Evolutionary conservation across 192 early-diverging fungal species (phyloP), one percentile per base, ranked within the genome.

Genomic region (Umbelopsis ramanniana): DNA sequence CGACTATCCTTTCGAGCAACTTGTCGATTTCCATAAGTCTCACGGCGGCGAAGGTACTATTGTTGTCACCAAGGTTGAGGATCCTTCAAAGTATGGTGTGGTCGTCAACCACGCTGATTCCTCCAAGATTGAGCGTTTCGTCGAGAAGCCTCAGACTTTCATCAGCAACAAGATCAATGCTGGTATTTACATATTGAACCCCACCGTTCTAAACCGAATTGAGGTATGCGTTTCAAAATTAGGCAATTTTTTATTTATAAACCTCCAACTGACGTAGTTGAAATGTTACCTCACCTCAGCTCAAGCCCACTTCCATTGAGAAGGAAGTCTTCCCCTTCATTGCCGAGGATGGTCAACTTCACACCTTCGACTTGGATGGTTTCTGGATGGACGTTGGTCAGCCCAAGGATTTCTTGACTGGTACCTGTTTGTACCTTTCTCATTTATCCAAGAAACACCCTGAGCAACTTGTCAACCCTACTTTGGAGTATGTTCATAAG

Each of bases 351-450:
- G 69, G 72, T 33, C 88, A 97, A 82, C 89, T 99, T 55, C 95
- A 98, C 86, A 89, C 93, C 23, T 96, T 97, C 78, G 93, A 94
- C 38, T 88, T 99, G 57, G 92, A 94, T 48, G 96, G 96, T 72
- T 98, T 93, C 89, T 99, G 98, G 98, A 96, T 96, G 91, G 98
- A 99, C 80, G 97, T 99, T 70, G 98, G 98, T 45, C 98, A 99
- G 81, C 98, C 98, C 67, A 97, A 96, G 82, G 98, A 99, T 81
- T 99, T 92, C 80, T 85, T 99, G 76, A 95, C 91, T 5, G 98
- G 98, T 26, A 95, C 94, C 24, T 94, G 94, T 67, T 86, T 99
- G 63, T 98, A 98, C 81, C 89, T 99, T 60, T 80, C 88, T 23
- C 92, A 93, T 71, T 69, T 99, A 69, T 77, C 88, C 76, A 92